These are phyloP conservation scores for Cicer arietinum DNA, from an alignment of 306 rosid genomes.

Conservation along the genomic window DNA sequence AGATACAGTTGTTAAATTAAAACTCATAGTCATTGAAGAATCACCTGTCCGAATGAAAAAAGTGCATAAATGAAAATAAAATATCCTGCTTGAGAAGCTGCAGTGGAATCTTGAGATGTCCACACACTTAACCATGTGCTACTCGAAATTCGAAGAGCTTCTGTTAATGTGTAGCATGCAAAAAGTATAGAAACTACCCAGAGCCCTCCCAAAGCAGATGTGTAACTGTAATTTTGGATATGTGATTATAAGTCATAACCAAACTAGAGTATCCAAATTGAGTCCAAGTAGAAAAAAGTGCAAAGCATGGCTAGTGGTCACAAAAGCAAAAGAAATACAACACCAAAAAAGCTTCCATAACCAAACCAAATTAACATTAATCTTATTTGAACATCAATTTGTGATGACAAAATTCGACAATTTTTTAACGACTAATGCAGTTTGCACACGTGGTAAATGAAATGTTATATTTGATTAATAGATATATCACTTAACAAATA, in stretches of 20 bases:
- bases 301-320: neutral
- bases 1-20: constrained; percentile 24
- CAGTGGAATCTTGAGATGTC: constrained; percentile 65
- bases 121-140: constrained; percentile 88
- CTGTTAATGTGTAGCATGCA: constrained; percentile 62
- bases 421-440: too few relatives aligned
- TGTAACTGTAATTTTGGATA: constrained; percentile 59
- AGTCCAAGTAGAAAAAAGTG: constrained; percentile 4
- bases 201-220: constrained; percentile 82
- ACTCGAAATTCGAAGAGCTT: constrained; percentile 78
- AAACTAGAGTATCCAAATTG: constrained; percentile 19
- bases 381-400: too few relatives aligned
- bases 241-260: constrained; percentile 25
- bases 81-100: constrained; percentile 61
- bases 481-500: too few relatives aligned
- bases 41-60: constrained; percentile 82
- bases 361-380: too few relatives aligned
- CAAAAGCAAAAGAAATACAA: neutral
- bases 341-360: neutral
- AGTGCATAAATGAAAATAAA: constrained; percentile 71
- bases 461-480: too few relatives aligned
- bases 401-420: too few relatives aligned
- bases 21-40: constrained; percentile 26
- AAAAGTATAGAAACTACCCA: constrained; percentile 76
- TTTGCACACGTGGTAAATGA: too few relatives aligned